Percentiles rank a stretch among this genome's conserved stretches.
These are phyloP conservation scores for Ustilago esculenta DNA, from an alignment of 1,284 basidiomycete species.

Conservation along the genomic window DNA sequence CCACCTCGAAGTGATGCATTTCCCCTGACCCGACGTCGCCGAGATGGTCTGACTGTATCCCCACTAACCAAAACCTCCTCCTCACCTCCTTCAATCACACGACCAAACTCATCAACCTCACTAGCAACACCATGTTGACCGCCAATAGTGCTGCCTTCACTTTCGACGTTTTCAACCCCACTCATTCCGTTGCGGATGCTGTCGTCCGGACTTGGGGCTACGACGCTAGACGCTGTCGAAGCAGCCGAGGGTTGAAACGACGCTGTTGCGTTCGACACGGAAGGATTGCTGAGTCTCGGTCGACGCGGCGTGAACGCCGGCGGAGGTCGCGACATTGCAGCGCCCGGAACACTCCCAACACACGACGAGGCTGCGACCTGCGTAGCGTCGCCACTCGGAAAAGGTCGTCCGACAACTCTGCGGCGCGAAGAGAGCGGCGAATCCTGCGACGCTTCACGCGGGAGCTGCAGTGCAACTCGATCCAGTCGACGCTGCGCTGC, in stretches of 20 bases:
- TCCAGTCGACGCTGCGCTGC: constrained; percentile 31
- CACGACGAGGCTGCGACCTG: background rate
- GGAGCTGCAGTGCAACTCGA: background rate
- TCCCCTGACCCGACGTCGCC: constrained; percentile 4
- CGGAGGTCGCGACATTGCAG: constrained; percentile 3
- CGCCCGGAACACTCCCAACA: background rate
- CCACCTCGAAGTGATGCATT: constrained; percentile 8
- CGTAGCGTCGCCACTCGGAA: constrained; percentile 4
- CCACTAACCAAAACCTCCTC: background rate
- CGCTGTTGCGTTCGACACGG: constrained; percentile 48
- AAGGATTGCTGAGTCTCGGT: constrained; percentile 49
- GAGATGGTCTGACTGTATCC: constrained; percentile 17
- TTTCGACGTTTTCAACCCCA: constrained; percentile 14
- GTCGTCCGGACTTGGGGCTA: constrained; percentile 28
- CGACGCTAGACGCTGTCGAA: constrained; percentile 20
- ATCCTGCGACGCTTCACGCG: constrained; percentile 16
- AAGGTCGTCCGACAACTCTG: constrained; percentile 16
- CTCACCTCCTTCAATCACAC: background rate
- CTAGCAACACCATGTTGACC: constrained; percentile 1
- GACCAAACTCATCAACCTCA: constrained; percentile 14
- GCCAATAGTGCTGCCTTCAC: constrained; percentile 24
- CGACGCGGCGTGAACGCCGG: constrained; percentile 39
- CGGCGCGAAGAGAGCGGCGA: constrained; percentile 20
- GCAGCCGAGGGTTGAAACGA: constrained; percentile 18
- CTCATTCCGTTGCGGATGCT: constrained; percentile 14